phyloP scores from a whole-genome alignment of 2,329 filamentous ascomycete genomes.

The Nigrospora osmanthi region DNA sequence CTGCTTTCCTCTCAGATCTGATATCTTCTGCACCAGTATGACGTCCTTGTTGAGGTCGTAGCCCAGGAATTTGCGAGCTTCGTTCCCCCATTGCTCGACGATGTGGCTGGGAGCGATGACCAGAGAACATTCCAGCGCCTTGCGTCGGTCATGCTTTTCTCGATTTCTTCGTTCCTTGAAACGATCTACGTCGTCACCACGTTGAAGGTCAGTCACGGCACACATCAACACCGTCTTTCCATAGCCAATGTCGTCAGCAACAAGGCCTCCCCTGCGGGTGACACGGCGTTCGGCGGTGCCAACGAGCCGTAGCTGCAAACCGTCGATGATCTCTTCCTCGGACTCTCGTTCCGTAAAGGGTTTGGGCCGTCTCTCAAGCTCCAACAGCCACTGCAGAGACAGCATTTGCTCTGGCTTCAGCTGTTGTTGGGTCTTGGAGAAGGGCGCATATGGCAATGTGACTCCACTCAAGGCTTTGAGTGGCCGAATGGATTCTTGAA shows the following conservation, averaged over 20 bases:
- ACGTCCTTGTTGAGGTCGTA: conserved; percentile 3
- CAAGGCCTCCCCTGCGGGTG: conserved; percentile 25
- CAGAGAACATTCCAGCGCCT: conserved; percentile 27
- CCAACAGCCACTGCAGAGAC: conserved; percentile 23
- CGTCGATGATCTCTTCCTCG: conserved; percentile 26
- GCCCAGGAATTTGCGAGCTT: conserved; percentile 24
- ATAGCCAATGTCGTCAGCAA: conserved; percentile 35
- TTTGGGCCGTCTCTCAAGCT: conserved; percentile 10
- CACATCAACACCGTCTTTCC: conserved; percentile 35
- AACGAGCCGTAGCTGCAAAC: conserved; percentile 23
- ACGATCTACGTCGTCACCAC: conserved; percentile 8
- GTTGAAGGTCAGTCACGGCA: conserved; percentile 24
- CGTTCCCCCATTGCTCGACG: conserved; percentile 27
- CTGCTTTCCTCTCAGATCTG: too few relatives aligned
- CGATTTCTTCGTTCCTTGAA: conserved; percentile 13
- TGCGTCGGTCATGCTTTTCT: conserved; percentile 4
- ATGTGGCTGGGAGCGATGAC: conserved; percentile 31
- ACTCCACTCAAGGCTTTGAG: neutral
- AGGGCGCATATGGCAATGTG: neutral
- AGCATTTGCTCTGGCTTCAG: conserved; percentile 14
- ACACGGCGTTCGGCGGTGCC: conserved; percentile 20
- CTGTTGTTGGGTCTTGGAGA: neutral
- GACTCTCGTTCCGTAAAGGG: conserved; percentile 27
- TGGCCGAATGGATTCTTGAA: neutral
- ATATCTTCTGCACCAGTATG: conserved; percentile 16